A percentile compares a stretch with the other conserved stretches of the same genome.
Conservation (phyloP, 1,284 basidiomycete species). For the Rhodotorula glutinis region DNA sequence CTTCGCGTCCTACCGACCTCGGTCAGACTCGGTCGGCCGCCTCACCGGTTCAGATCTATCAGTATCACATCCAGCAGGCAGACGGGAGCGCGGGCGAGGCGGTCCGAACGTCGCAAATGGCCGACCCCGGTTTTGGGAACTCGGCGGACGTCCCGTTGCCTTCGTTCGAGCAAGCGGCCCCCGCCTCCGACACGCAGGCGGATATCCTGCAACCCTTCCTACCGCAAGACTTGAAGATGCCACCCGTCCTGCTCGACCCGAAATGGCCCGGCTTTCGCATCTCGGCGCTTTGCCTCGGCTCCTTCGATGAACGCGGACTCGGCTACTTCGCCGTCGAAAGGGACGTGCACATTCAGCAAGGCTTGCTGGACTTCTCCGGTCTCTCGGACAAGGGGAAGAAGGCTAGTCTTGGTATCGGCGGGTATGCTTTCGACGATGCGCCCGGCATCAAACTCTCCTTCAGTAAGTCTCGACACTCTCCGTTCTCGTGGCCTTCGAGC, state of each 20-base stretch:
- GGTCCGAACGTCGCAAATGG: neutral
- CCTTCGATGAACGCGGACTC: conserved; percentile 19
- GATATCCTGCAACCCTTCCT: neutral
- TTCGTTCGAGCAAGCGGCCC: neutral
- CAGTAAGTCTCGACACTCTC: neutral
- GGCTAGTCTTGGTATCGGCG: conserved; percentile 3
- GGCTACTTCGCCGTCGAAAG: conserved; percentile 5
- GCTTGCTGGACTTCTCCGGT: conserved; percentile 1
- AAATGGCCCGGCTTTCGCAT: conserved; percentile 6
- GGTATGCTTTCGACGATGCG: conserved; percentile 7
- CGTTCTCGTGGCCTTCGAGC: too few relatives aligned
- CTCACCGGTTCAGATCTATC: too few relatives aligned
- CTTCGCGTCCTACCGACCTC: too few relatives aligned
- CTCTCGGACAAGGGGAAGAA: neutral
- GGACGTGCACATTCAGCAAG: neutral
- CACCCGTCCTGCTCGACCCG: neutral
- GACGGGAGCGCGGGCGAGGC: neutral
- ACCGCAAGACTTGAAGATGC: neutral
- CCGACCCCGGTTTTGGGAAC: neutral
- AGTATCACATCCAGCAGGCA: too few relatives aligned
- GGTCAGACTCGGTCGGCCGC: too few relatives aligned
- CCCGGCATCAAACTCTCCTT: conserved; percentile 8
- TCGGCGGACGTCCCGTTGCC: too few relatives aligned
- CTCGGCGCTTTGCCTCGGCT: conserved; percentile 11
- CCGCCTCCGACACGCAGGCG: neutral